Evolutionary conservation across 2,329 filamentous ascomycete genomes (phyloP).

Genomic region (Venturiaceae sp.): DNA sequence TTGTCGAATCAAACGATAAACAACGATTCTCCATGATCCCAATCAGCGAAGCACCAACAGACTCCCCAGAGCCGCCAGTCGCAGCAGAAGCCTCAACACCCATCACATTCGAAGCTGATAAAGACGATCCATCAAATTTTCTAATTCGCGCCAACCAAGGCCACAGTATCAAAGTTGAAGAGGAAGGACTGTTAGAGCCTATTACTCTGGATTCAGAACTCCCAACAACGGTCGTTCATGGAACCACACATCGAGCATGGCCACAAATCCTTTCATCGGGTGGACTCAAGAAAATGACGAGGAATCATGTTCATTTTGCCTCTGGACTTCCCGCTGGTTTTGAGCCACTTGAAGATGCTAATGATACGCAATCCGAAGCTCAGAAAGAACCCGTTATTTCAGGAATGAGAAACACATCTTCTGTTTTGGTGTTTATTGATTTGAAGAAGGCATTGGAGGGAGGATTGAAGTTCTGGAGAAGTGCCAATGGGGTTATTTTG

Average conservation of each 20-base stretch:
- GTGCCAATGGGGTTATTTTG: slow-evolving; percentile 39
- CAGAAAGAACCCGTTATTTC: slow-evolving; percentile 48
- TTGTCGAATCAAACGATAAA: slow-evolving; percentile 73
- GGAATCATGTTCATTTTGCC: slow-evolving; percentile 88
- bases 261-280: slow-evolving; percentile 62
- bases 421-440: slow-evolving; percentile 67
- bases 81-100: slow-evolving; percentile 37
- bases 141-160: slow-evolving; percentile 94
- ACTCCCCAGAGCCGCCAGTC: slow-evolving; percentile 42
- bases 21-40: slow-evolving; percentile 77
- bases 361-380: background rate
- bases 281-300: slow-evolving; percentile 68
- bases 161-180: slow-evolving; percentile 70
- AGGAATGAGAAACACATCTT: slow-evolving; percentile 59
- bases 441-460: slow-evolving; percentile 53
- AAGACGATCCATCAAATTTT: slow-evolving; percentile 52
- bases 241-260: slow-evolving; percentile 81
- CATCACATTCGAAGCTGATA: slow-evolving; percentile 7
- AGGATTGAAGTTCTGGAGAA: slow-evolving; percentile 60
- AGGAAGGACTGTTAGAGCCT: slow-evolving; percentile 59
- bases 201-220: slow-evolving; percentile 51
- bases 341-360: slow-evolving; percentile 15
- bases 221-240: slow-evolving; percentile 67
- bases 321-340: slow-evolving; percentile 53
- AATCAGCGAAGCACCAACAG: slow-evolving; percentile 20